phyloP scores from a whole-genome alignment of 306 rosid genomes.

The Senna tora region DNA sequence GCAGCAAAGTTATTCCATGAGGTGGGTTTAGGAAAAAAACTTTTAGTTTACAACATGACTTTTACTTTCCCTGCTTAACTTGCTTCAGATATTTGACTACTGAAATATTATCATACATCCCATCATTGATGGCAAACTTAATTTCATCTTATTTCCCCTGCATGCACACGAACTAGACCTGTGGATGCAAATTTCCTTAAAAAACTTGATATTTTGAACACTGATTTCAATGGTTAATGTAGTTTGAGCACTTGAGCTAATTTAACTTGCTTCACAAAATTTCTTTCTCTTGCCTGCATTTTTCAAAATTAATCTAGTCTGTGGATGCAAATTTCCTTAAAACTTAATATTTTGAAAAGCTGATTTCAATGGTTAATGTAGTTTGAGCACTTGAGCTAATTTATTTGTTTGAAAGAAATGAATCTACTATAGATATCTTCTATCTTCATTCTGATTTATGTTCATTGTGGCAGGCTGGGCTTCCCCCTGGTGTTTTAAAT shows the following conservation, averaged over 20 bases:
- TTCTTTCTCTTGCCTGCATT: neutral
- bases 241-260: neutral
- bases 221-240: neutral
- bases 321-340: neutral
- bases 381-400: neutral
- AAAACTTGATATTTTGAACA: neutral
- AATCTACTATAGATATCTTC: neutral
- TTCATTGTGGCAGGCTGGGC: slow-evolving; percentile 76
- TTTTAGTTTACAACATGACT: neutral
- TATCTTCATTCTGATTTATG: slow-evolving; percentile 25
- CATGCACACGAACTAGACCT: neutral
- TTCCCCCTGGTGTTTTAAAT: slow-evolving; percentile 87
- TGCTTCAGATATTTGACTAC: neutral
- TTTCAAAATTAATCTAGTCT: neutral
- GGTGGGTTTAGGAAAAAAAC: too few relatives aligned
- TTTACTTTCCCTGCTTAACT: neutral
- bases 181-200: neutral
- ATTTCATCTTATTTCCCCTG: neutral
- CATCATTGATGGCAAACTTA: neutral
- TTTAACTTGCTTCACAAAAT: too few relatives aligned
- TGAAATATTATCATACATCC: neutral
- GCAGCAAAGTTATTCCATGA: slow-evolving; percentile 70
- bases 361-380: neutral
- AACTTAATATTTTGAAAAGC: neutral
- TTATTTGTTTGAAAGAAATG: neutral